Base-by-base conservation (phyloP, 192 early-diverging fungal genomes). In the Coemansia sp. region DNA sequence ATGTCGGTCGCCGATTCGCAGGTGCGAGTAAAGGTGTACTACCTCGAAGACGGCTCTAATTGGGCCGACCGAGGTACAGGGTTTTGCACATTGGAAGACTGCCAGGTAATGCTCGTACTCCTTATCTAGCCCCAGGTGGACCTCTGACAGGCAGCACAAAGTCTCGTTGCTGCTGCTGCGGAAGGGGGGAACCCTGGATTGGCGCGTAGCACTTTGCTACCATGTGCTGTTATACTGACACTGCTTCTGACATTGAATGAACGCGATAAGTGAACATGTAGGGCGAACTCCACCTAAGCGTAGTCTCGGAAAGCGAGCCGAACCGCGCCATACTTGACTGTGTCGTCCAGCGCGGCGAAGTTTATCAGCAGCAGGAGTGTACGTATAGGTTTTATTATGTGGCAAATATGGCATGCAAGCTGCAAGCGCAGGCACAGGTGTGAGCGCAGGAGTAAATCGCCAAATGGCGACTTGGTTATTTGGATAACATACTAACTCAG, bases 61-160 rank as follows among this genome's bases (percentile, higher is more conserved):
- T 97, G 95, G 95, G 84, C 86, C 60, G 94, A 95, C 83, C 88
- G 88, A 68, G 95, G 95, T 40, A 96, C 93, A 5, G 95, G 95
- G 15, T 87, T 89, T 66, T 93, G 92, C 66, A 86, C 88, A 39
- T 88, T 84, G 75, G 86, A 88, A 39, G 87, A 86, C 76, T 90
- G 87, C 72, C 82, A 87, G 87, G 88, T 90, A 81, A 76, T 79
- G 36, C 22, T 4, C 29, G 38, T 12, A 8, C 44, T 46, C 15
- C 31, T 18, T 60, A 34, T 34, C 57, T 33, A 16, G 57, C 57
- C 33, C 57, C 16, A 34, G 31, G 12, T 7, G 15, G 6, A n/a
- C 57, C 57, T 15, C 31, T 16, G 27, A 31, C 53, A 31, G 53
- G 53, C 53, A 12, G 27, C 27, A 29, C 1, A 9, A 31, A 27